Percentiles rank a stretch among this genome's conserved stretches.
Conservation (phyloP, 2,329 filamentous ascomycete genomes). For the Fusarium secorum region DNA sequence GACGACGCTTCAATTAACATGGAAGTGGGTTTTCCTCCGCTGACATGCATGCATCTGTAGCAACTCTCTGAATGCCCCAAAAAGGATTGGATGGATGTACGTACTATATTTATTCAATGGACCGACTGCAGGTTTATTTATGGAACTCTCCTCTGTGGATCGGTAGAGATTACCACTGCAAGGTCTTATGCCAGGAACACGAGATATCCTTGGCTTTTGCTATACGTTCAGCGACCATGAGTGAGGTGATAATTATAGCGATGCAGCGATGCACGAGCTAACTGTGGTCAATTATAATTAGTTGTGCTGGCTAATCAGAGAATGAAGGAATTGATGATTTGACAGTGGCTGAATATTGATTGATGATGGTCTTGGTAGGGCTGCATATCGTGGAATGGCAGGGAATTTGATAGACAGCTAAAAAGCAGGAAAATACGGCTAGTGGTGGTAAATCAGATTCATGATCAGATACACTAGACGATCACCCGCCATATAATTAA, state of each 20-base stretch:
- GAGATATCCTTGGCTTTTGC: neutral
- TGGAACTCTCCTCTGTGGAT: constrained; percentile 29
- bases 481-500: neutral
- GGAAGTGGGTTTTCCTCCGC: constrained; percentile 1
- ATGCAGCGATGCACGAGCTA: constrained; percentile 3
- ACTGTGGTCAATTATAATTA: neutral
- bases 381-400: constrained; percentile 21
- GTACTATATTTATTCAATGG: constrained; percentile 12
- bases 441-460: neutral
- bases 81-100: neutral
- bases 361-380: neutral
- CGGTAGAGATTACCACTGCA: constrained; percentile 25
- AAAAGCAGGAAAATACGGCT: neutral
- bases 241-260: neutral
- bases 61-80: neutral
- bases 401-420: neutral
- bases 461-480: neutral
- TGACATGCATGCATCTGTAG: constrained; percentile 16
- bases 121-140: constrained; percentile 26
- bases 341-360: constrained; percentile 18
- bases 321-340: neutral
- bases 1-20: constrained; percentile 20
- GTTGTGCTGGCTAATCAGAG: neutral
- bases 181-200: constrained; percentile 18
- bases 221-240: neutral